Evolutionary conservation across 2,329 filamentous ascomycete genomes (phyloP).

Genomic region (Emmonsiellopsis sp.): DNA sequence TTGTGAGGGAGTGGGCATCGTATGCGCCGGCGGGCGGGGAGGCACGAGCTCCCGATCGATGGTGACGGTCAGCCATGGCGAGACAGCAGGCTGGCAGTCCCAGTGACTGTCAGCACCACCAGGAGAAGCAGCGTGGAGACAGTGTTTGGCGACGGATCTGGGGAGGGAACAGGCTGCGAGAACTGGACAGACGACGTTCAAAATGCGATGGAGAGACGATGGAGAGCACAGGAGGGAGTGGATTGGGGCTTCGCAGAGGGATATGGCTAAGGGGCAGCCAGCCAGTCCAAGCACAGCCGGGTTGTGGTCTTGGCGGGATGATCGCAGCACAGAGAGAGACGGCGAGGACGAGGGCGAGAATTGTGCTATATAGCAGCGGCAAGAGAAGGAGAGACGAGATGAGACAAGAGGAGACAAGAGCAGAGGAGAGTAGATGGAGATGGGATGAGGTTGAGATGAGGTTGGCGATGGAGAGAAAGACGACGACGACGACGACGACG

Average conservation of each 20-base stretch:
- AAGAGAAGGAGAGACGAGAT: conserved; percentile 32
- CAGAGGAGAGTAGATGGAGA: conserved; percentile 12
- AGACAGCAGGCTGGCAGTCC: conserved; percentile 9
- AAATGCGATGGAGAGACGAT: conserved; percentile 1
- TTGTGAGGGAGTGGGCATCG: conserved; percentile 70
- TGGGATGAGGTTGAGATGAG: conserved; percentile 11
- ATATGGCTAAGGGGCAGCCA: conserved; percentile 12
- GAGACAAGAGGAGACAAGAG: conserved; percentile 8
- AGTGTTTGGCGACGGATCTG: not conserved
- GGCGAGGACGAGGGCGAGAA: conserved; percentile 15
- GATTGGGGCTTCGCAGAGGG: conserved; percentile 3
- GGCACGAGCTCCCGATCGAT: not conserved
- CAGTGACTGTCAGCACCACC: conserved; percentile 11
- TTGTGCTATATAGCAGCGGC: conserved; percentile 44
- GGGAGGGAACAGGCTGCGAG: no score
- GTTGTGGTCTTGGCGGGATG: conserved; percentile 6
- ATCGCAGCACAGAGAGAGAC: conserved; percentile 39
- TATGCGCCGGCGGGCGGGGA: conserved; percentile 33
- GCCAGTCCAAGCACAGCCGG: conserved; percentile 20
- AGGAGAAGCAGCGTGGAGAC: not conserved
- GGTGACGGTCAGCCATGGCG: conserved; percentile 6
- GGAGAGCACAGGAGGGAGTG: not conserved
- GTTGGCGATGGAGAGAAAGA: conserved; percentile 8
- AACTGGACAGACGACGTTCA: not conserved
- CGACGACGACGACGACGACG: conserved; percentile 10